phyloP scores from a whole-genome alignment of 179 eudicot species.

The Silene coronaria region DNA sequence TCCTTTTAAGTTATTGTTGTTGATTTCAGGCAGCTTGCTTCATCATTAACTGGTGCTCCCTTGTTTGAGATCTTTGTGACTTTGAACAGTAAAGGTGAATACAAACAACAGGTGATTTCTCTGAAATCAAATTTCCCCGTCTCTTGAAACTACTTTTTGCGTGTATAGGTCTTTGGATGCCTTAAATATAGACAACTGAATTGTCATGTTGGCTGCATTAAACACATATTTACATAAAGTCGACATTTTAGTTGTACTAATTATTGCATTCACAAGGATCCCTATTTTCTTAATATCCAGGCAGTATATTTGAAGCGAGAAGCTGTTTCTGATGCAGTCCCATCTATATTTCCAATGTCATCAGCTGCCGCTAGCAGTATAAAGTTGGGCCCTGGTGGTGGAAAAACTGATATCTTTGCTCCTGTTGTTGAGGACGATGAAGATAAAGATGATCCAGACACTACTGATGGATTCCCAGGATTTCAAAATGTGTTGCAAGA shows the following conservation, averaged over 20 bases:
- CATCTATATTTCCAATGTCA: conserved; percentile 45
- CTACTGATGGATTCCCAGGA: conserved; percentile 45
- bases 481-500: conserved; percentile 64
- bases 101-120: conserved; percentile 69
- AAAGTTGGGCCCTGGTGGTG: conserved; percentile 46
- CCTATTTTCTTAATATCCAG: conserved; percentile 28
- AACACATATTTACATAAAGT: background rate
- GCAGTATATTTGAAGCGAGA: conserved; percentile 80
- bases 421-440: conserved; percentile 44
- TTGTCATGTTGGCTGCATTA: background rate
- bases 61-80: conserved; percentile 82
- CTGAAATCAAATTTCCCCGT: background rate
- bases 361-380: conserved; percentile 36
- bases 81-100: conserved; percentile 60
- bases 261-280: background rate
- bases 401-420: conserved; percentile 49
- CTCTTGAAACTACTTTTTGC: background rate
- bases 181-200: background rate
- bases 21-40: conserved; percentile 82
- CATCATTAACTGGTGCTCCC: conserved; percentile 73
- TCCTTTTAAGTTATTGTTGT: conserved; percentile 6
- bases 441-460: conserved; percentile 62
- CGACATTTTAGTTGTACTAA: background rate
- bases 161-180: background rate
- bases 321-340: conserved; percentile 36